These are phyloP conservation scores for Vitis cinerea DNA, from an alignment of 164 flowering plant species.

Conservation along the genomic window DNA sequence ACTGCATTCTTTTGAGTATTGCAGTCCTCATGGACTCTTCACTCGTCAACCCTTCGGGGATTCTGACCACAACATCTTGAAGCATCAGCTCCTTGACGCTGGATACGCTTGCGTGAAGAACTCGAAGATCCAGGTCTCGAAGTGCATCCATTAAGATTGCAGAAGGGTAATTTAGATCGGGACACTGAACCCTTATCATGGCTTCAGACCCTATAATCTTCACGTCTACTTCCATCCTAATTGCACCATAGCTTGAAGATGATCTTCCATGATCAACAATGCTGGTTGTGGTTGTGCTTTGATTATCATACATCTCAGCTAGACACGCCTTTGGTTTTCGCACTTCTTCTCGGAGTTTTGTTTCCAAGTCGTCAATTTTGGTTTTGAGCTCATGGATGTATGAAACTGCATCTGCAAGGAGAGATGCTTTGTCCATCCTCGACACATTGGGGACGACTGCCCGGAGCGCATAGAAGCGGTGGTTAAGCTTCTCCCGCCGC, in stretches of 20 bases:
- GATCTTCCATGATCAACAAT: neutral
- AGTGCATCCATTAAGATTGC: conserved; percentile 62
- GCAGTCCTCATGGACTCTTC: conserved; percentile 21
- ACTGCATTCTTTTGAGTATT: conserved; percentile 5
- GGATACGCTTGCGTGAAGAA: conserved; percentile 65
- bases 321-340: neutral
- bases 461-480: conserved; percentile 39
- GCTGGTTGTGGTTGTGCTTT: neutral
- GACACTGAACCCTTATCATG: conserved; percentile 58
- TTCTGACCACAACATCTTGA: conserved; percentile 23
- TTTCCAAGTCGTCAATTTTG: conserved; percentile 14
- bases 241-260: neutral
- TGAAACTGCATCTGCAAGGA: conserved; percentile 26
- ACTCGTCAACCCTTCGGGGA: conserved; percentile 14
- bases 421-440: conserved; percentile 49
- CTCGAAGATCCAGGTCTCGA: conserved; percentile 47
- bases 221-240: conserved; percentile 33
- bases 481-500: conserved; percentile 39
- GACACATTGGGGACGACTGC: conserved; percentile 46
- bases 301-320: neutral
- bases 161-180: conserved; percentile 43
- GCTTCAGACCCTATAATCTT: conserved; percentile 63
- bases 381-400: conserved; percentile 32
- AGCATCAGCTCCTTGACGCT: conserved; percentile 26
- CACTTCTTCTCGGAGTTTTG: neutral